Base-by-base conservation (phyloP, 2,329 filamentous ascomycete genomes). In the Cryphonectria naterciae region DNA sequence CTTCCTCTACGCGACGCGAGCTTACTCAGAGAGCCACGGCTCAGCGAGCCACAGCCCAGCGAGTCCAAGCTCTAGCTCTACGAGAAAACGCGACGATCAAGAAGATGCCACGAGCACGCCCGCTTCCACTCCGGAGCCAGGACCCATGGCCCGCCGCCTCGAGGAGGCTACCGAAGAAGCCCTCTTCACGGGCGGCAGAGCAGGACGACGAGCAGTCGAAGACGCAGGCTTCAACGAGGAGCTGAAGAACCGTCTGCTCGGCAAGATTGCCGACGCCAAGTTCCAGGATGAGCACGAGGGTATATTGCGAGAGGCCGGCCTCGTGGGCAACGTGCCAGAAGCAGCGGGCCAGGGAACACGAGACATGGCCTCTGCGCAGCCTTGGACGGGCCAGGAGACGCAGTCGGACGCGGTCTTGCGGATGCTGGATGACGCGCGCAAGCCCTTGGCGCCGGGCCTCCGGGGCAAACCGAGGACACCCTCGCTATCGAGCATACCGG, bases 391-490 rank as follows among this genome's bases (percentile, higher is more conserved):
- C 2, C 85, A 87, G 17, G 96, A 98, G 81, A 84, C 83, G 6
- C 82, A 91, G 1, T 88, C 91, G 75, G 94, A 98, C 79, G 87
- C 92, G 0, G 90, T 94, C 32, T 82, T 97, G 65, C 90, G 96
- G 43, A 98, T 98, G 92, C 81, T 96, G 15, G 88, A 93, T 70
- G 94, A 97, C 78, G 88, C 93, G 37, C 89, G 88, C 72, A 94
- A 94, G 77, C 92, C 92, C 0, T 82, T 97, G 65, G 81, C 79
- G 19, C 83, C 83, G 4, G 82, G 80, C 0, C 75, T 86, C 3
- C 82, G 88, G 49, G 84, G 85, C 1, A 83, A 83, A 35, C 79
- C 82, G 19, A 82, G 82, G 61, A 80, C 82, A 0, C 82, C 85
- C 0, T 77, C 80, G 19, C 80, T 80, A 15, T 66, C 61, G 4